Evolutionary conservation across 306 rosid species (phyloP), one percentile per base, ranked within the genome.

Genomic region (Acacia acuminata): DNA sequence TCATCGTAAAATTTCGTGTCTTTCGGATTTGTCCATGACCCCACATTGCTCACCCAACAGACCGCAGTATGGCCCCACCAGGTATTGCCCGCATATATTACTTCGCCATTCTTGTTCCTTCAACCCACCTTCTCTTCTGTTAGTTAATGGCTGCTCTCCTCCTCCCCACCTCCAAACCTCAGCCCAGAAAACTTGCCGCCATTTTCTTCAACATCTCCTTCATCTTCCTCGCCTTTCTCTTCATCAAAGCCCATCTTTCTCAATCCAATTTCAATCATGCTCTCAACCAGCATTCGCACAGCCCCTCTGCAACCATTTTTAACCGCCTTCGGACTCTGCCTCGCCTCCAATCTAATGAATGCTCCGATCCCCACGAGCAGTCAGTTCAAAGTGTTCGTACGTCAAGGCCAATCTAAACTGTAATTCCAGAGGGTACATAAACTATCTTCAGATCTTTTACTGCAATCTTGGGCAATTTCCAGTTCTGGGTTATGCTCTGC

Each of bases 381-480:
- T 25, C 84, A 64, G 14, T 19, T 51, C 91, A 16, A 91, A 90
- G 87, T 94, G 98, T 73, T 75, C 66, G 3, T 90, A 85, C 79
- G 83, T 92, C 48, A 78, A 82, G 85, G 69, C 75, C 68, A 87
- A 85, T 19, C 66, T 8, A 14, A 71, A 84, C 1, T 94, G 98
- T 87, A 77, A 73, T 40, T 86, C 97, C 7, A 84, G 87, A 71
- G 97, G 97, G 14, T 92, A 90, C 87, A 82, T 94, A 73, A 86
- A 90, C 79, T 94, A 92, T 65, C 90, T 94, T n/a, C 84, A 86
- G 66, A 70, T 94, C 65, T 92, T 87, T 73, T 92, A 90, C 43
- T 94, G 98, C 88, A 87, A 56, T 58, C 74, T 87, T 7, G 95
- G 91, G 9, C 67, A 73, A 12, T 86, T 73, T n/a, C 90, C 89